Conservation (phyloP, 106 monocot genomes). For the Phalaenopsis aphrodite region DNA sequence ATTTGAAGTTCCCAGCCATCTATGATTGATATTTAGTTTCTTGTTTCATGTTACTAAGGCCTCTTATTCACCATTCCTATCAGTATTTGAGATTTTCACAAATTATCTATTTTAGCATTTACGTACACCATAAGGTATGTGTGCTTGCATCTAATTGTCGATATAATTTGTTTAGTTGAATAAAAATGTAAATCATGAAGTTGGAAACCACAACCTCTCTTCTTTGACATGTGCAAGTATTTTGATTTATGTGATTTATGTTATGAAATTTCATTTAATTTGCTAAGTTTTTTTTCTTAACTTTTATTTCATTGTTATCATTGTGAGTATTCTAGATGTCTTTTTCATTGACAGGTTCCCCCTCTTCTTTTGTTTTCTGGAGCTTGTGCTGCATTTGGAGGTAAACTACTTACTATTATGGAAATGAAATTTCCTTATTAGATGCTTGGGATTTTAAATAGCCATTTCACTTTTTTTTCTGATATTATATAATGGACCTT, state of each 20-base stretch:
- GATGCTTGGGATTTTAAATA: neutral
- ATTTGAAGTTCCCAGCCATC: no score
- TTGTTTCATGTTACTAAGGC: no score
- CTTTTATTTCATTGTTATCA: neutral
- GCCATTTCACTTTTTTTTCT: neutral
- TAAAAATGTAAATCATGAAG: neutral
- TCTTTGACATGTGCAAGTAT: neutral
- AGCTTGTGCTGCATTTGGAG: conserved; percentile 61
- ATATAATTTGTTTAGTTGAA: neutral
- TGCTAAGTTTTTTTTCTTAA: neutral
- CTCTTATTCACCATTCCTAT: no score
- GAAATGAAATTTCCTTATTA: no score
- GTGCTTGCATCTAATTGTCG: neutral
- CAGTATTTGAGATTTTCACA: no score
- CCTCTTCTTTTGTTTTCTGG: conserved; percentile 62
- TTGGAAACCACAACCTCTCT: neutral
- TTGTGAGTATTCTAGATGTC: neutral
- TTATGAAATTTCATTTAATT: neutral
- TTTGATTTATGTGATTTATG: neutral
- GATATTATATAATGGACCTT: neutral
- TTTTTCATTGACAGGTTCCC: conserved; percentile 42
- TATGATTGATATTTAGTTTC: no score
- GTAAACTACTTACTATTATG: conserved; percentile 17
- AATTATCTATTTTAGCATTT: no score
- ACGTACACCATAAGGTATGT: neutral